Evolutionary conservation across 108 stramenopile genomes (phyloP).

Genomic region (Skeletonema costatum): DNA sequence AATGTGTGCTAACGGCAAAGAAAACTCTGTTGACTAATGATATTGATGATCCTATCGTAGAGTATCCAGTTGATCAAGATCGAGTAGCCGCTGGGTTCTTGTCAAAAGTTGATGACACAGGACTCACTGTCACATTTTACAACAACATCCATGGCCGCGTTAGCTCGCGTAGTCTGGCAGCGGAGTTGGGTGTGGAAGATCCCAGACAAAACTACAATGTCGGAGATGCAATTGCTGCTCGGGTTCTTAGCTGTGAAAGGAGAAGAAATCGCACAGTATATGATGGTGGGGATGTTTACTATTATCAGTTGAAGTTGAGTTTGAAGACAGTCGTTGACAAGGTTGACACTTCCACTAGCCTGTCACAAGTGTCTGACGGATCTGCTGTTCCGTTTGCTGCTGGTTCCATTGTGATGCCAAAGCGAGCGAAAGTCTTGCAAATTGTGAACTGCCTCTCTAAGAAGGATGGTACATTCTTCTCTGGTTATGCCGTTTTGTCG

Average conservation of each 20-base stretch:
- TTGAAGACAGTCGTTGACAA: slow-evolving; percentile 45
- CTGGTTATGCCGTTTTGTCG: slow-evolving; percentile 79
- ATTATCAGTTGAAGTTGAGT: slow-evolving; percentile 34
- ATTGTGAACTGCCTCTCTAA: slow-evolving; percentile 54
- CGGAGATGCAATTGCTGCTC: slow-evolving; percentile 79
- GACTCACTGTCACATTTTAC: slow-evolving; percentile 85
- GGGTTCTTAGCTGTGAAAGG: slow-evolving; percentile 60
- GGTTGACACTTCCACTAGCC: slow-evolving; percentile 6
- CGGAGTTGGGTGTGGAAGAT: slow-evolving; percentile 85
- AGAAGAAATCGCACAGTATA: slow-evolving; percentile 28
- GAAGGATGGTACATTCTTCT: slow-evolving; percentile 54
- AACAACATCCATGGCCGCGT: slow-evolving; percentile 80
- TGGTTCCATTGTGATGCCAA: slow-evolving; percentile 67
- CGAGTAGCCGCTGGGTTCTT: slow-evolving; percentile 70
- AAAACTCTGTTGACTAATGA: slow-evolving; percentile 67
- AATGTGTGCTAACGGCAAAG: slow-evolving; percentile 82
- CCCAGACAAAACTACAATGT: slow-evolving; percentile 63
- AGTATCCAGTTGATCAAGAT: slow-evolving; percentile 47
- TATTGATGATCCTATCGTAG: slow-evolving; percentile 47
- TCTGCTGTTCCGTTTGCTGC: slow-evolving; percentile 46
- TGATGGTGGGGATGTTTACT: slow-evolving; percentile 35
- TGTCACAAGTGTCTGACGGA: slow-evolving; percentile 12
- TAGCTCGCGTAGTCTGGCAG: slow-evolving; percentile 62
- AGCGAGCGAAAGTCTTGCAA: slow-evolving; percentile 79
- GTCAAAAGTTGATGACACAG: slow-evolving; percentile 70